Evolutionary conservation across 768 basidiomycete genomes (phyloP).

Genomic region (Collybia sp.): DNA sequence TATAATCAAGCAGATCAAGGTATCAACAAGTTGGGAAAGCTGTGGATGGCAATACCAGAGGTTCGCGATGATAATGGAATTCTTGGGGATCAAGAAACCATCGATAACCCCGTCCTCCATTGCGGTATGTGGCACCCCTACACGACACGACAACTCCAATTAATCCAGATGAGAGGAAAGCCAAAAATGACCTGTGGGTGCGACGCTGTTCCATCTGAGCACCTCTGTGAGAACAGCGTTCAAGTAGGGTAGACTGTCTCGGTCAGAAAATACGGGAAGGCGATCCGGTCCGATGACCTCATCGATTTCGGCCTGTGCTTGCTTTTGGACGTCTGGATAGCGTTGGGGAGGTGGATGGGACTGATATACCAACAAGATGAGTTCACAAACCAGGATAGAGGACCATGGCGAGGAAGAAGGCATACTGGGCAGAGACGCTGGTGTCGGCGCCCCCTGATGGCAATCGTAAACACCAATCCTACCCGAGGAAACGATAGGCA

Average conservation of each 20-base stretch:
- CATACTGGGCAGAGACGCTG: constrained; percentile 38
- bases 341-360: constrained; percentile 1
- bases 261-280: constrained; percentile 35
- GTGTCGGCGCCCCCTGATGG: constrained; percentile 45
- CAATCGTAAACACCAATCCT: background rate
- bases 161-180: background rate
- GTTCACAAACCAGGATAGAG: constrained; percentile 24
- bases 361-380: background rate
- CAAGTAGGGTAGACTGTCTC: constrained; percentile 43
- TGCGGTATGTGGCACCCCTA: constrained; percentile 42
- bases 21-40: background rate
- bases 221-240: constrained; percentile 41
- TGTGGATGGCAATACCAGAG: constrained; percentile 30
- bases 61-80: constrained; percentile 39
- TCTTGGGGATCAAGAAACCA: constrained; percentile 47
- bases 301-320: constrained; percentile 51
- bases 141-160: background rate
- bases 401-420: constrained; percentile 47
- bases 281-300: constrained; percentile 30
- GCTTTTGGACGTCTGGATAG: constrained; percentile 40
- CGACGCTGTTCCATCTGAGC: constrained; percentile 44
- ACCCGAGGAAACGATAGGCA: constrained; percentile 4
- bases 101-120: constrained; percentile 37
- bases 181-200: constrained; percentile 31
- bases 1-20: background rate